Percentiles rank a stretch among this genome's conserved stretches.
Conservation (phyloP, 2,329 filamentous ascomycete genomes). For the Neurospora sp. region DNA sequence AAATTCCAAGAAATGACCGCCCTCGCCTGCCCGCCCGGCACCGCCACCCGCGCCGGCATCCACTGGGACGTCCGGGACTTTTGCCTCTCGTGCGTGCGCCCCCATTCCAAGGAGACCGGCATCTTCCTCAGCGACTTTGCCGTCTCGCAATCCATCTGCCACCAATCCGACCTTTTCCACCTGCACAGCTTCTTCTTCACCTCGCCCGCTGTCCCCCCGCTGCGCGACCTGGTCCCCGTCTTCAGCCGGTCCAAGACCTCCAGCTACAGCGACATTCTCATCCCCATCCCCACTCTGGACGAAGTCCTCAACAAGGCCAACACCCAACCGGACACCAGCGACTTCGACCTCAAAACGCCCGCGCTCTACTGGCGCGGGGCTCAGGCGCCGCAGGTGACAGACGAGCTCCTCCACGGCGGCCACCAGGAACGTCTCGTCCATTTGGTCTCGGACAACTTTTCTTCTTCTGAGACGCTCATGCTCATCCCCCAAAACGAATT, state of each 20-base stretch:
- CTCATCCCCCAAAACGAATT: neutral
- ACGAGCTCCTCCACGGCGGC: constrained; percentile 54
- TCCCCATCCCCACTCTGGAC: constrained; percentile 34
- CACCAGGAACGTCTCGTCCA: constrained; percentile 64
- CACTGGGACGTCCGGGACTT: constrained; percentile 56
- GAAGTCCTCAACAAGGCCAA: constrained; percentile 28
- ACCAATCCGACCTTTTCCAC: constrained; percentile 65
- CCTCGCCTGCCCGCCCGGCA: constrained; percentile 49
- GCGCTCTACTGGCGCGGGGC: constrained; percentile 65
- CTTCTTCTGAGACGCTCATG: constrained; percentile 1
- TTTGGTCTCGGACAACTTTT: constrained; percentile 50
- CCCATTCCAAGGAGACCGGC: constrained; percentile 48
- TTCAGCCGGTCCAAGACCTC: constrained; percentile 67
- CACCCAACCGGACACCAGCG: constrained; percentile 37
- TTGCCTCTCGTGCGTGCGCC: constrained; percentile 52
- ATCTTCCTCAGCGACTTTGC: constrained; percentile 60
- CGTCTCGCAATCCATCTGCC: constrained; percentile 56
- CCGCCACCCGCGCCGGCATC: constrained; percentile 46
- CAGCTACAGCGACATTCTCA: constrained; percentile 67
- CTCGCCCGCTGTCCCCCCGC: constrained; percentile 50
- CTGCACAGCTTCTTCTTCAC: constrained; percentile 66
- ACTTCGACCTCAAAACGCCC: constrained; percentile 54
- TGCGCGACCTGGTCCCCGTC: constrained; percentile 58
- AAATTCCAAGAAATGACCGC: constrained; percentile 31
- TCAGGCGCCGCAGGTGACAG: constrained; percentile 31